Evolutionary conservation across 768 basidiomycete genomes (phyloP), one percentile per base, ranked within the genome.

Genomic region (Macrolepiota fuliginosa): DNA sequence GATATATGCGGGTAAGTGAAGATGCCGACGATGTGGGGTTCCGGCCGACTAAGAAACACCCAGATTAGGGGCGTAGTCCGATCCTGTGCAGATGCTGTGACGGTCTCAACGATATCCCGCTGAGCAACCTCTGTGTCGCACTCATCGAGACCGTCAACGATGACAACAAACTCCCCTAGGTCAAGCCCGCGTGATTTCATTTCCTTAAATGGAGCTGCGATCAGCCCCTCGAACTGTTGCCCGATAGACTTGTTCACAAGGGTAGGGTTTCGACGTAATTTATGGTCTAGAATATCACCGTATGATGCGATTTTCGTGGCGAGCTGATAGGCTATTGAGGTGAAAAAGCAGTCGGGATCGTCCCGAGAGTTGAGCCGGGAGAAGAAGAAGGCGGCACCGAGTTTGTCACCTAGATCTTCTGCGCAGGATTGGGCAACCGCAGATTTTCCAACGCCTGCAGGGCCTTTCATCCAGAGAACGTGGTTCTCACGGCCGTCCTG

Each of bases 131-230:
- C 35, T 9, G 24, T 45, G 4, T 22, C 35, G 1, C 35, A 58
- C 37, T 58, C 57, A 39, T 58, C 49, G 6, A 58, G 37, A 4
- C 57, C 57, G 39, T 51, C 49, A 5, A 58, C 22, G 9, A 58
- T 39, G 7, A 58, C 22, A 1, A n/a, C 24, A 5, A 25, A 17
- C 12, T 54, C 53, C 12, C 36, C 53, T 6, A 39, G 3, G 9
- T 39, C 22, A 12, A 27, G 7, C 22, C 25, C 25, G 4, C 25
- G 25, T 3, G 3, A 24, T 27, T 49, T 27, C 22, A 56, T 40
- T 22, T 47, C 40, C 32, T 47, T 10, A 3, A 56, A 32, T 4
- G 45, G 45, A 17, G 9, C 19, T 9, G 29, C 19, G 6, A 47
- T 56, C 12, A 56, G 40, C 5, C n/a, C 19, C 17, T 29, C 24